A percentile compares a stretch with the other conserved stretches of the same genome.
Conservation (phyloP, 768 basidiomycete species). For the Kondoa subrosea region DNA sequence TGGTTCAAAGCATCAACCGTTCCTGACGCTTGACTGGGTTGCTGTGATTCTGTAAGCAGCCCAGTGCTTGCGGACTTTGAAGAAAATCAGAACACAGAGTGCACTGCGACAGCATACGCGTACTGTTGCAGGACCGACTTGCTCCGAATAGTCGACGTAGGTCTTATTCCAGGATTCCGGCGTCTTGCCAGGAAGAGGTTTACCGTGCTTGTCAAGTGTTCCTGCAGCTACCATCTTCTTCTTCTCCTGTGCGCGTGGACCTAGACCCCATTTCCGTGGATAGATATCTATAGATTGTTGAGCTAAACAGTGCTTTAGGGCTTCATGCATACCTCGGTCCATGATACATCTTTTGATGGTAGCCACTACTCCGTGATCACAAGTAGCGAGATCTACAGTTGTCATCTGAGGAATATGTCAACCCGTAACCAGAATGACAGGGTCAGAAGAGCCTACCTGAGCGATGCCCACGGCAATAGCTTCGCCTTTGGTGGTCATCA, state of each 20-base stretch:
- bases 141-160: conserved; percentile 63
- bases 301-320: not conserved
- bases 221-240: conserved; percentile 99
- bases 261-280: conserved; percentile 93
- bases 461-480: conserved; percentile 29
- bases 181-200: conserved; percentile 69
- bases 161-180: conserved; percentile 80
- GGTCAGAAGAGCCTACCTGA: conserved; percentile 10
- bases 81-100: conserved; percentile 15
- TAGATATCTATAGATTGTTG: conserved; percentile 58
- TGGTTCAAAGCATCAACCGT: too few species aligned
- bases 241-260: conserved; percentile 84
- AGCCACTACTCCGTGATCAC: conserved; percentile 95
- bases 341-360: conserved; percentile 99
- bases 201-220: conserved; percentile 85
- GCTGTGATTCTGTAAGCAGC: too few species aligned
- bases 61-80: not conserved
- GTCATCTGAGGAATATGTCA: conserved; percentile 56
- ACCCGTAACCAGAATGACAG: not conserved
- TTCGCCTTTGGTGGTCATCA: conserved; percentile 93
- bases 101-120: conserved; percentile 12
- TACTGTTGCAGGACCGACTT: conserved; percentile 24
- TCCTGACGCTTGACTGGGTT: too few species aligned
- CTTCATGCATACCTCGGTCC: conserved; percentile 39
- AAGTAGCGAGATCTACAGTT: conserved; percentile 90